Conservation (phyloP, 768 basidiomycete species). For the Floccularia luteovirens region DNA sequence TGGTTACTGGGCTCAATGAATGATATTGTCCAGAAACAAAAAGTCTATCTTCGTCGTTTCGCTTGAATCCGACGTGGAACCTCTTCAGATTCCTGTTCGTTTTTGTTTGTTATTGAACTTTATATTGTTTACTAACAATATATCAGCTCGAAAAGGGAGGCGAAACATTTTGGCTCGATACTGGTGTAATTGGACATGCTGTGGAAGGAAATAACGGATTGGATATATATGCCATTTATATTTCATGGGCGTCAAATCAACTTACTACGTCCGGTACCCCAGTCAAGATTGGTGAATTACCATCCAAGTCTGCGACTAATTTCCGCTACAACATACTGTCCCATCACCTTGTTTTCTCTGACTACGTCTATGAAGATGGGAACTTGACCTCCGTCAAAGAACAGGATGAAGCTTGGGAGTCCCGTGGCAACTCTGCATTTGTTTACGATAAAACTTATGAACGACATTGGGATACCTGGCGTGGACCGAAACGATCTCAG, state of each 20-base stretch:
- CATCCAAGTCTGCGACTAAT: constrained; percentile 59
- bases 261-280: constrained; percentile 4
- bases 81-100: constrained; percentile 47
- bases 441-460: constrained; percentile 66
- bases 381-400: constrained; percentile 59
- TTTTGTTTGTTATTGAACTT: not conserved
- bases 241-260: constrained; percentile 31
- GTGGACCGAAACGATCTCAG: constrained; percentile 59
- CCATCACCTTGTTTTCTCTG: constrained; percentile 76
- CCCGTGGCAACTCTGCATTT: constrained; percentile 63
- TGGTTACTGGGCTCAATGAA: not conserved
- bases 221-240: constrained; percentile 51
- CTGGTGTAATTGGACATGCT: constrained; percentile 63
- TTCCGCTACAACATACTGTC: constrained; percentile 56
- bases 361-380: constrained; percentile 72
- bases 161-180: constrained; percentile 73
- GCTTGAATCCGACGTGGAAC: constrained; percentile 39
- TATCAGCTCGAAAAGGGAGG: constrained; percentile 54
- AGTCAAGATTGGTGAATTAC: constrained; percentile 52
- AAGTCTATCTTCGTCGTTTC: constrained; percentile 61
- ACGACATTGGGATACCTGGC: constrained; percentile 80
- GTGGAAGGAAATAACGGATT: constrained; percentile 48
- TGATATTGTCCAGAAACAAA: constrained; percentile 42
- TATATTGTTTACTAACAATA: not conserved
- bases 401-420: constrained; percentile 66